Percentiles rank a stretch among this genome's conserved stretches.
phyloP scores from a whole-genome alignment of 2,329 filamentous ascomycete species.

The Akanthomyces uredinophilus region DNA sequence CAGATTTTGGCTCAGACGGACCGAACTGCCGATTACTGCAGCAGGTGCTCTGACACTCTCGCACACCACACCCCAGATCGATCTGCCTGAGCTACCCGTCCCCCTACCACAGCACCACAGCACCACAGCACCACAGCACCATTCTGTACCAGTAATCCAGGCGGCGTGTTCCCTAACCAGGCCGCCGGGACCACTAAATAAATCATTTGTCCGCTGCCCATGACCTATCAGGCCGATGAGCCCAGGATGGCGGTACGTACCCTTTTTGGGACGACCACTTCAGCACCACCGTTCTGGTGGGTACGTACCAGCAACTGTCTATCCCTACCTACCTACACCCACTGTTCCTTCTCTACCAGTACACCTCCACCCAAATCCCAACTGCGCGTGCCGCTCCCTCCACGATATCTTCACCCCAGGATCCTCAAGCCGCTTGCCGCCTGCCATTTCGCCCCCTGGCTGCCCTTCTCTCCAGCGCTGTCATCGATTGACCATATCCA shows the following conservation, averaged over 20 bases:
- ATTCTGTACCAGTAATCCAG: no score
- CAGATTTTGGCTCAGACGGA: background rate
- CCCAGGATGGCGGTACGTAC: background rate
- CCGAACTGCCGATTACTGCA: background rate
- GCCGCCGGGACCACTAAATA: no score
- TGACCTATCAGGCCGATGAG: background rate
- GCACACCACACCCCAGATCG: background rate
- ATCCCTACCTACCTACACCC: no score
- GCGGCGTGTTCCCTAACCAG: background rate
- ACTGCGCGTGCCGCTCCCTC: constrained; percentile 13
- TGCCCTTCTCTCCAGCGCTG: background rate
- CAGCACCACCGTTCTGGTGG: background rate
- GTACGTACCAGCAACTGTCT: no score
- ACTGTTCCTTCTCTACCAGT: no score
- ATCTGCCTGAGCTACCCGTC: background rate
- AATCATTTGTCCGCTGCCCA: background rate
- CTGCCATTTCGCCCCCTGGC: background rate
- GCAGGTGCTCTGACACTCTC: background rate
- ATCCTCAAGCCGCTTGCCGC: background rate
- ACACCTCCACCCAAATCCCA: constrained; percentile 10
- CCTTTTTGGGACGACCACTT: constrained; percentile 1
- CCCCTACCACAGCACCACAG: no score
- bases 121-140: no score
- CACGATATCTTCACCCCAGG: constrained; percentile 11
- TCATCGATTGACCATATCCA: background rate